A percentile compares a stretch with the other conserved stretches of the same genome.
phyloP scores from a whole-genome alignment of 495 filamentous ascomycete species.

The Schizothecium vesticola region DNA sequence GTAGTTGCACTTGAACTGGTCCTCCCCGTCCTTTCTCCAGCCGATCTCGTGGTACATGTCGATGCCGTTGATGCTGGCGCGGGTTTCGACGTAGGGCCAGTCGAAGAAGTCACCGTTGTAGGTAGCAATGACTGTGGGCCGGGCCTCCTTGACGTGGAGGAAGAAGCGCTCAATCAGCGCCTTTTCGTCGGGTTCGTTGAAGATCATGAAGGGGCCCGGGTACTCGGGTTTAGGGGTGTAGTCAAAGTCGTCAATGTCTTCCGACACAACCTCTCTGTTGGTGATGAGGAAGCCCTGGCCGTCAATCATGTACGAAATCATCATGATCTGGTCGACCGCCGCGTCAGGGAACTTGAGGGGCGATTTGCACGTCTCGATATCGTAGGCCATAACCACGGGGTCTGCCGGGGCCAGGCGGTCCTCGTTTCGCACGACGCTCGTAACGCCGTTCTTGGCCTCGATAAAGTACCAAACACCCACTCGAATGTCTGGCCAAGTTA shows the following conservation, averaged over 20 bases:
- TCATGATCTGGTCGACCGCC: slow-evolving; percentile 95
- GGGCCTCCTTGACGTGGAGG: slow-evolving; percentile 87
- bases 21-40: slow-evolving; percentile 89
- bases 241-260: slow-evolving; percentile 96
- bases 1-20: slow-evolving; percentile 90
- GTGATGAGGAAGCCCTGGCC: slow-evolving; percentile 98
- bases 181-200: slow-evolving; percentile 96
- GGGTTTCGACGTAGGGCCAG: slow-evolving; percentile 96
- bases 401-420: slow-evolving; percentile 85
- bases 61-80: slow-evolving; percentile 89
- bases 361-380: slow-evolving; percentile 97
- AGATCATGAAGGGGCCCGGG: slow-evolving; percentile 88
- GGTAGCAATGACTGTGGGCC: slow-evolving; percentile 93
- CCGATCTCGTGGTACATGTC: slow-evolving; percentile 99
- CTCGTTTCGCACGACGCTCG: slow-evolving; percentile 75
- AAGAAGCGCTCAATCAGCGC: slow-evolving; percentile 87
- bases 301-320: slow-evolving; percentile 99
- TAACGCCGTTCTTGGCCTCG: slow-evolving; percentile 84
- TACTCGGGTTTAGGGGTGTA: slow-evolving; percentile 98
- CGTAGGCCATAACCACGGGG: slow-evolving; percentile 92
- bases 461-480: slow-evolving; percentile 97
- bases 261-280: slow-evolving; percentile 95
- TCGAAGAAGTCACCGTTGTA: slow-evolving; percentile 99
- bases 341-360: slow-evolving; percentile 98
- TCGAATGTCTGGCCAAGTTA: slow-evolving; percentile 66